Base-by-base conservation (phyloP, 2,329 filamentous ascomycete species). In the Penicillium expansum region DNA sequence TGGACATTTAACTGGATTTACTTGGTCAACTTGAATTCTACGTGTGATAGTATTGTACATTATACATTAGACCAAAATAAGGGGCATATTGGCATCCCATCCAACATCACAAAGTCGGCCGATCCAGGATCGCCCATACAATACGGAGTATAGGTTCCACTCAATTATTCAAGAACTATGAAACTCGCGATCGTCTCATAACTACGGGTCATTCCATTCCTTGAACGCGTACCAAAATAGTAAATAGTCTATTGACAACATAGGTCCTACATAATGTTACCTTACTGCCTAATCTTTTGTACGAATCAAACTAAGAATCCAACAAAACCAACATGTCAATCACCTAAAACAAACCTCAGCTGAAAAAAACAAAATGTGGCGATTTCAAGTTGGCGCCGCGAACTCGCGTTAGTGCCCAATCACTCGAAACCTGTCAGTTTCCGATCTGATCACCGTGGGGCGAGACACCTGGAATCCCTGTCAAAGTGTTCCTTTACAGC, bases 121-220 rank as follows among this genome's bases (percentile, higher is more conserved):
- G 11, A 24, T 14, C 27, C 1, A 48, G 45, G 52, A 55, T 55
- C 53, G 38, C 37, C 52, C n/a, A n/a, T n/a, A n/a, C n/a, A n/a
- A n/a, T n/a, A n/a, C n/a, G n/a, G n/a, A n/a, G n/a, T n/a, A n/a
- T n/a, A 22, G 32, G 42, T 24, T 37, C 18, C 35, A 14, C 29
- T 42, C 38, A 45, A 54, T 55, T 39, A 49, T 57, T 55, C 27
- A n/a, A n/a, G n/a, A n/a, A 49, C 48, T 41, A 55, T 65, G 63
- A 64, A 64, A 65, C 64, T 56, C 45, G 38, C 58, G 58, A 56
- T 58, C 60, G 63, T 65, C 62, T 65, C 63, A 65, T 42, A n/a
- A 52, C 52, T 56, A 51, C 44, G 58, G 62, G 20, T 53, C 51
- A 48, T 41, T 41, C 35, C 44, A 49, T 33, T 37, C 52, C 29